Conservation (phyloP, 2,329 filamentous ascomycete species). For the Cercospora sp. region DNA sequence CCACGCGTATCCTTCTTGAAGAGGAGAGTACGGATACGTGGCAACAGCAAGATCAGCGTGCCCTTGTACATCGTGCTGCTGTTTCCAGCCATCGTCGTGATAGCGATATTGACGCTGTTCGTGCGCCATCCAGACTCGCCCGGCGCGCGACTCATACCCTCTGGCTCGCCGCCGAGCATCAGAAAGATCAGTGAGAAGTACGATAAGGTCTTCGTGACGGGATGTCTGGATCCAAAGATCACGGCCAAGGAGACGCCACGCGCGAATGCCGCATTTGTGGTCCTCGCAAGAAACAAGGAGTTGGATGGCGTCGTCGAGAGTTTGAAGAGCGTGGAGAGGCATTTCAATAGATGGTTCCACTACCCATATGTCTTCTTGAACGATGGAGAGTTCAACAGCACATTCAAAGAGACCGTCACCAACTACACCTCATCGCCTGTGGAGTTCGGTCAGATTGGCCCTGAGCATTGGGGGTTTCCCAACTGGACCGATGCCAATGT, state of each 20-base stretch:
- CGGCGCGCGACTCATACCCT: constrained; percentile 80
- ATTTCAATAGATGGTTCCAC: constrained; percentile 98
- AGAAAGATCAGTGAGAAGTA: constrained; percentile 92
- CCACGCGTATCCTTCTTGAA: constrained; percentile 75
- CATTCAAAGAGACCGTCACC: constrained; percentile 81
- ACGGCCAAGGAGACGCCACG: constrained; percentile 71
- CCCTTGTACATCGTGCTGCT: constrained; percentile 89
- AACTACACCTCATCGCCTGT: constrained; percentile 87
- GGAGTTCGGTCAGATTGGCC: constrained; percentile 91
- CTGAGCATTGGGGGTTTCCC: constrained; percentile 92
- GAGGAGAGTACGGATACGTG: constrained; percentile 81
- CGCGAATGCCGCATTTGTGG: constrained; percentile 93
- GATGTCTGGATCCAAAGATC: constrained; percentile 72
- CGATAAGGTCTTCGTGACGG: constrained; percentile 92
- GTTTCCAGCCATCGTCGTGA: constrained; percentile 87
- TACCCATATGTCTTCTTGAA: constrained; percentile 99
- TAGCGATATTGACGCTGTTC: constrained; percentile 87
- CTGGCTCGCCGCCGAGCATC: constrained; percentile 83
- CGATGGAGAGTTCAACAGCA: constrained; percentile 93
- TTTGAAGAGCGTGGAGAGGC: constrained; percentile 94
- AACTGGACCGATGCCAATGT: constrained; percentile 95
- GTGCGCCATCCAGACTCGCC: constrained; percentile 82
- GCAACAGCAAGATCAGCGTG: constrained; percentile 89
- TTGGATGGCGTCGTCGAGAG: constrained; percentile 94
- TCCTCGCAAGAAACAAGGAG: constrained; percentile 94